Evolutionary conservation across 2,329 filamentous ascomycete genomes (phyloP).

Genomic region (Cercospora sesami): DNA sequence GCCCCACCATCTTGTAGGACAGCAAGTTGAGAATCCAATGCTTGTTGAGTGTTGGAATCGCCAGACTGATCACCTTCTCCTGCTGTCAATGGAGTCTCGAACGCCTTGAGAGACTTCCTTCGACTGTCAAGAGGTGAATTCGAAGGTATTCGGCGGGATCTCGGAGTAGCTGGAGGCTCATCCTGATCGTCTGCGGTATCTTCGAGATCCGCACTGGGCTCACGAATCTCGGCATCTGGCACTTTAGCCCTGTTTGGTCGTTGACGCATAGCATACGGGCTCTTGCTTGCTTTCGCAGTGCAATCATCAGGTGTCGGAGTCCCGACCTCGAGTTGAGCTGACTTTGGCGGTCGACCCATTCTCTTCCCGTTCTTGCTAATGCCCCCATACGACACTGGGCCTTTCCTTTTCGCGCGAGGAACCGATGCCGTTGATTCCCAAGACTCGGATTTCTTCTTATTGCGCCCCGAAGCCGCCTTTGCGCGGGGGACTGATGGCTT

Average conservation of each 20-base stretch:
- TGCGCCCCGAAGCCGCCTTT: not conserved
- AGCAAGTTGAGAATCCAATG: not conserved
- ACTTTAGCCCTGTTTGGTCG: not conserved
- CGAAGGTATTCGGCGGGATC: not conserved
- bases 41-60: not conserved
- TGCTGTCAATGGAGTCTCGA: not conserved
- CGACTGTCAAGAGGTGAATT: not conserved
- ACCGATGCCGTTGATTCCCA: not conserved
- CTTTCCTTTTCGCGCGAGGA: not conserved
- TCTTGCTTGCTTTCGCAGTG: slow-evolving; percentile 1
- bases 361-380: slow-evolving; percentile 4
- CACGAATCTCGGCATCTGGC: not conserved
- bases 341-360: slow-evolving; percentile 4
- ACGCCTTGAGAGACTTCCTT: not conserved
- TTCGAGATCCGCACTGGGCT: not conserved
- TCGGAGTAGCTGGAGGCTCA: not conserved
- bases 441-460: not conserved
- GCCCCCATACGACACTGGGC: not conserved
- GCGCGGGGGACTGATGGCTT: slow-evolving; percentile 8
- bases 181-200: not conserved
- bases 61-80: not conserved
- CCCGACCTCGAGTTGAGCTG: not conserved
- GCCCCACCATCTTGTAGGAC: not conserved
- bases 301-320: not conserved
- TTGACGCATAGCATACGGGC: slow-evolving; percentile 15